A percentile compares a stretch with the other conserved stretches of the same genome.
Evolutionary conservation across 176 grass and related monocot genomes (phyloP).

Genomic region (Elaeis guineensis): DNA sequence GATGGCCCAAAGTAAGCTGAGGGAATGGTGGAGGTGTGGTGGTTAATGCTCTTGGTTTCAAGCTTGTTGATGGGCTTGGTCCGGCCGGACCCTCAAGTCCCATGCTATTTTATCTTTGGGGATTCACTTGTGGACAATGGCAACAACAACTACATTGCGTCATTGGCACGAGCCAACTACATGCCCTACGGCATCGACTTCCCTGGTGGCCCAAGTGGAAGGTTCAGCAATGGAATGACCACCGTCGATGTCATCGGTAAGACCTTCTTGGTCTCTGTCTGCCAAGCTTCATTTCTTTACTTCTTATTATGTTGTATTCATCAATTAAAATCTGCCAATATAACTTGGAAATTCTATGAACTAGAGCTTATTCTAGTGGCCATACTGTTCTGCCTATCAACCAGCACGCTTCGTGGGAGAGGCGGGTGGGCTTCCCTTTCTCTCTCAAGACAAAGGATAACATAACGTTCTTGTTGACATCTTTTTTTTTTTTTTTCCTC

Average conservation of each 20-base stretch:
- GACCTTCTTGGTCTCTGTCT: background rate
- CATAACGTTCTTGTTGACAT: too few relatives aligned
- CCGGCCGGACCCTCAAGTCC: slow-evolving; percentile 41
- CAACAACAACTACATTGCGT: slow-evolving; percentile 83
- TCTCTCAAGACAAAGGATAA: too few relatives aligned
- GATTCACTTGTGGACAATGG: slow-evolving; percentile 92
- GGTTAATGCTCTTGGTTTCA: slow-evolving; percentile 17
- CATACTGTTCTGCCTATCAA: too few relatives aligned
- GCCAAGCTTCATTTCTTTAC: too few relatives aligned
- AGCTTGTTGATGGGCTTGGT: background rate
- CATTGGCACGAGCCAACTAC: slow-evolving; percentile 77
- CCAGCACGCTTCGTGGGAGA: too few relatives aligned
- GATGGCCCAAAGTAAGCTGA: too few relatives aligned
- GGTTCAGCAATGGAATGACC: slow-evolving; percentile 84
- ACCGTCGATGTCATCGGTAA: slow-evolving; percentile 68
- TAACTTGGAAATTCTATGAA: too few relatives aligned
- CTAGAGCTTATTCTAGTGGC: too few relatives aligned
- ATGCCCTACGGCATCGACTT: slow-evolving; percentile 86
- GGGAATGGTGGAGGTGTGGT: background rate
- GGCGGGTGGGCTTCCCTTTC: too few relatives aligned
- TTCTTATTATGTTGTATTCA: too few relatives aligned
- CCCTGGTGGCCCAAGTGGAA: slow-evolving; percentile 51
- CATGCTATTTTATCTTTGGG: slow-evolving; percentile 91
- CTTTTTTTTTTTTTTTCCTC: too few relatives aligned
- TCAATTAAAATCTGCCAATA: too few relatives aligned